Evolutionary conservation across 768 basidiomycete species (phyloP), one percentile per base, ranked within the genome.

Genomic region (Leccinum imitatum): DNA sequence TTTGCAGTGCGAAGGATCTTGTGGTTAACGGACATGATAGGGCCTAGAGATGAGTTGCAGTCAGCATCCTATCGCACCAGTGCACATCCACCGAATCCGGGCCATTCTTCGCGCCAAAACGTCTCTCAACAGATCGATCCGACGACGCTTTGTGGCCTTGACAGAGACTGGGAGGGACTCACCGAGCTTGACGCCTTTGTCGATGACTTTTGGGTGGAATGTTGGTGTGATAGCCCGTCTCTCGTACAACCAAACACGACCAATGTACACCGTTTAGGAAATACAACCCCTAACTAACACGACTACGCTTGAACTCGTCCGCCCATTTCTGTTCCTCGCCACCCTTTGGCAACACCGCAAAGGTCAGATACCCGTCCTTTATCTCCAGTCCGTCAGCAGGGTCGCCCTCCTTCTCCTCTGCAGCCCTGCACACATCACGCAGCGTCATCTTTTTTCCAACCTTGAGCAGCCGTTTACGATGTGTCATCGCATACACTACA

Each of bases 1-100:
- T 98, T 98, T 74, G 97, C 97, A 67, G 93, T 92, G 71, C 97
- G 92, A 71, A 87, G 81, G 75, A 99, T 95, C 84, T 99, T 98
- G 83, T 82, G 81, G 68, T 86, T 81, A 74, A 85, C 69, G 70
- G 90, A 91, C 90, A 92, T 92, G 71, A 44, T 75, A 50, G 9
- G 41, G 61, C 65, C 71, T 72, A 55, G 52, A 58, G 62, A 57
- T 51, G 53, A 46, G 55, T 14, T 33, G 46, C 53, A 39, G 73
- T 79, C 69, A 76, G 79, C 81, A 86, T 80, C 85, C 80, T 71
- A 50, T 60, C 64, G 57, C 58, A 46, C 65, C 56, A 59, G 58
- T 52, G 61, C 64, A 74, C 82, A 89, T 89, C 87, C 87, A 88
- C 63, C 84, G 75, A 73, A 73, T 78, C 72, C 74, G 67, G 51